These are phyloP conservation scores for Penicillium concentricum DNA, from an alignment of 2,329 filamentous ascomycete species.

Conservation along the genomic window DNA sequence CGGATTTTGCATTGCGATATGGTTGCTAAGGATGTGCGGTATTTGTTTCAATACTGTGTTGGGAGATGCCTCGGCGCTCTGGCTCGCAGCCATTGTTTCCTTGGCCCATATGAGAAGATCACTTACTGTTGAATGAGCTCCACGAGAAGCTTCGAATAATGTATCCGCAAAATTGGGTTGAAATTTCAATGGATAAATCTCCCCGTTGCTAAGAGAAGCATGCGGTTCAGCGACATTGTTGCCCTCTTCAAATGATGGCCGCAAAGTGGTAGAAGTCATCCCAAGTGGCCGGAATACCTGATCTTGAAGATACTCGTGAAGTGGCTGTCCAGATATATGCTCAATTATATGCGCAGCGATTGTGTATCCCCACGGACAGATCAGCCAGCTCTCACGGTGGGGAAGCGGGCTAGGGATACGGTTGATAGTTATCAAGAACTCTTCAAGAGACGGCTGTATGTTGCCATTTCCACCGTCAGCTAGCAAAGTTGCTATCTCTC, in stretches of 20 bases:
- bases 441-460: not conserved
- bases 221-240: not conserved
- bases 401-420: not conserved
- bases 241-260: not conserved
- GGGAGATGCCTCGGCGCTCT: not conserved
- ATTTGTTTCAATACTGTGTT: not conserved
- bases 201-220: not conserved
- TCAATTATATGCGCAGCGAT: not conserved
- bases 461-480: not conserved
- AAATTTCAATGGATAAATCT: not conserved
- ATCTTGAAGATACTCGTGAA: slow-evolving; percentile 1
- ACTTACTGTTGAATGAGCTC: slow-evolving; percentile 2
- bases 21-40: not conserved
- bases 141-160: not conserved
- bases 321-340: not conserved
- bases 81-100: not conserved
- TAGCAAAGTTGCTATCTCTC: not conserved
- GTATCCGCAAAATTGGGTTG: not conserved
- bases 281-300: not conserved
- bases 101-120: slow-evolving; percentile 4
- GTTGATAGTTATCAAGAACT: not conserved
- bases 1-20: not conserved
- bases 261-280: not conserved
- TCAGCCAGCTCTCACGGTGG: not conserved
- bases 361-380: not conserved